phyloP scores from a whole-genome alignment of 2,329 filamentous ascomycete species.

The Fusarium torulosum region DNA sequence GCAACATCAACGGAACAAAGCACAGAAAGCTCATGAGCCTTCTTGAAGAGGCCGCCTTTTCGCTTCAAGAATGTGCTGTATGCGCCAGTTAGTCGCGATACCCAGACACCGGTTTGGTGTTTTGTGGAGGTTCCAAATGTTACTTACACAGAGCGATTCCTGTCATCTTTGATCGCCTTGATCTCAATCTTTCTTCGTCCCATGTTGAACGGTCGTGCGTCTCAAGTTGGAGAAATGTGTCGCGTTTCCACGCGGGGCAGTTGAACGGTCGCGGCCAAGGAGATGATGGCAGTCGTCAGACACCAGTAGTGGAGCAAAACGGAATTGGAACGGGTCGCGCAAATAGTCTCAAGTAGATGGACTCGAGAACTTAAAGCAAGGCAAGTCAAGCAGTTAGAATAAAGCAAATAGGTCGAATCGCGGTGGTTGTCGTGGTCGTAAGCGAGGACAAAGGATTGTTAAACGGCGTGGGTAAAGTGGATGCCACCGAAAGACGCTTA shows the following conservation, averaged over 20 bases:
- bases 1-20: slow-evolving; percentile 98
- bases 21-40: slow-evolving; percentile 97
- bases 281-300: slow-evolving; percentile 29
- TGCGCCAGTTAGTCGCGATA: slow-evolving; percentile 39
- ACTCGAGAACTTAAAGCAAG: neutral
- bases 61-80: slow-evolving; percentile 95
- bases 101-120: neutral
- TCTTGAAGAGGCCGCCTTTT: slow-evolving; percentile 99
- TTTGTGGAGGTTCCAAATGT: neutral
- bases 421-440: slow-evolving; percentile 25
- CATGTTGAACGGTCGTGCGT: slow-evolving; percentile 66
- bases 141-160: slow-evolving; percentile 95
- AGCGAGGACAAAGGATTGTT: slow-evolving; percentile 40
- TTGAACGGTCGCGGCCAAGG: slow-evolving; percentile 25
- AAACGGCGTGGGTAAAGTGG: slow-evolving; percentile 26
- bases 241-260: slow-evolving; percentile 43
- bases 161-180: slow-evolving; percentile 98
- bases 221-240: slow-evolving; percentile 31
- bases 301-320: slow-evolving; percentile 13
- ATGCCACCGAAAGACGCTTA: slow-evolving; percentile 26
- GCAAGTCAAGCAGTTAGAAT: slow-evolving; percentile 21
- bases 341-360: slow-evolving; percentile 19
- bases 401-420: slow-evolving; percentile 25
- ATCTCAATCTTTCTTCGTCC: slow-evolving; percentile 99
- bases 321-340: slow-evolving; percentile 27